phyloP scores from a whole-genome alignment of 306 rosid genomes.

The Sphenostylis stenocarpa region DNA sequence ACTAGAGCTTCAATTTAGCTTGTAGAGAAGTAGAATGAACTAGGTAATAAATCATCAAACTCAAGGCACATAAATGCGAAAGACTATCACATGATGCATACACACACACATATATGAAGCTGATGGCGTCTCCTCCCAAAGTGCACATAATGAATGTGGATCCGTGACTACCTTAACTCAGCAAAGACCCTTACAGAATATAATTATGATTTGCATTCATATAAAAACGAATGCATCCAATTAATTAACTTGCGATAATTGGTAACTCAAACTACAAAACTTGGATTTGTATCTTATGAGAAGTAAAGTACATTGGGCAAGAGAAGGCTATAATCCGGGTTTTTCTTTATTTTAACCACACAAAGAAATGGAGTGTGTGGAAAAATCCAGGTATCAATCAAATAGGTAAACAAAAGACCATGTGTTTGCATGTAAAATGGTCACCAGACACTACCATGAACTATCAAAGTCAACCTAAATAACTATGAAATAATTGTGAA shows the following conservation, averaged over 20 bases:
- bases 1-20: neutral
- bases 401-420: neutral
- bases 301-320: neutral
- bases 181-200: neutral
- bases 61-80: slow-evolving; percentile 15
- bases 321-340: neutral
- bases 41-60: neutral
- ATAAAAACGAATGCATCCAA: neutral
- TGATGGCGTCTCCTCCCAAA: slow-evolving; percentile 29
- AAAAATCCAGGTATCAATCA: neutral
- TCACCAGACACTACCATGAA: neutral
- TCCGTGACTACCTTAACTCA: slow-evolving; percentile 9
- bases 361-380: neutral
- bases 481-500: neutral
- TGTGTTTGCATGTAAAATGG: neutral
- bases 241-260: neutral
- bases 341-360: neutral
- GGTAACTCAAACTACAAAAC: slow-evolving; percentile 1
- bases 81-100: slow-evolving; percentile 22
- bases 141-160: slow-evolving; percentile 14
- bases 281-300: neutral
- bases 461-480: neutral
- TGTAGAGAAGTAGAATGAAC: neutral
- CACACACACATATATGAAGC: neutral
- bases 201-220: neutral